Percentiles rank a stretch among this genome's conserved stretches.
Conservation (phyloP, 768 basidiomycete species). For the Hericium coralloides region DNA sequence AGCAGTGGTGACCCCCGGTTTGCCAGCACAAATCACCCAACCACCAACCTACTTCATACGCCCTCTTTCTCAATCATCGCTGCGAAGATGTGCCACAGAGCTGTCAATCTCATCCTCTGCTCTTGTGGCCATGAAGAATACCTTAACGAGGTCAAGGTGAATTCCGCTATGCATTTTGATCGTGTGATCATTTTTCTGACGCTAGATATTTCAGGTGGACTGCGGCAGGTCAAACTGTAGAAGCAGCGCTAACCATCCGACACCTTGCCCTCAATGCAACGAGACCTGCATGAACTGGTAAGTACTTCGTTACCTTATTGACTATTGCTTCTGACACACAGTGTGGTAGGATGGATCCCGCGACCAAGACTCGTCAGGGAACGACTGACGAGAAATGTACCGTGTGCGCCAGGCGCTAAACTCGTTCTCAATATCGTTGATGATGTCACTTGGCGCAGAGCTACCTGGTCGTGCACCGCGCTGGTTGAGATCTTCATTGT, state of each 20-base stretch:
- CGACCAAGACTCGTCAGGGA: background rate
- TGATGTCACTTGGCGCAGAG: background rate
- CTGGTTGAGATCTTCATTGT: too few relatives aligned
- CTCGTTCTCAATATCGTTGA: background rate
- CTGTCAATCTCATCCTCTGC: background rate
- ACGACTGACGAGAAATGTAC: conserved; percentile 2
- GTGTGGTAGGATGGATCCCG: conserved; percentile 1
- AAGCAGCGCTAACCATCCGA: conserved; percentile 4
- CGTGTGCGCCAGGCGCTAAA: background rate
- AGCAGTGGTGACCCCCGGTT: too few relatives aligned
- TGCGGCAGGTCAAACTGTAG: conserved; percentile 1
- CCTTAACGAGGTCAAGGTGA: background rate
- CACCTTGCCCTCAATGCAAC: background rate
- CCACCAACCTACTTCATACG: background rate
- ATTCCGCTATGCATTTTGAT: background rate
- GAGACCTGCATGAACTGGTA: background rate
- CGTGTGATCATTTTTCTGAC: background rate
- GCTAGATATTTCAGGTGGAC: conserved; percentile 1
- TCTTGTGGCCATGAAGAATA: conserved; percentile 8
- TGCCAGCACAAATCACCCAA: background rate
- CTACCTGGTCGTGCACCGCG: background rate
- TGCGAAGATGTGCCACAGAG: conserved; percentile 8
- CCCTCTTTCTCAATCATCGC: background rate
- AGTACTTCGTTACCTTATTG: background rate
- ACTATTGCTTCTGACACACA: background rate